phyloP scores from a whole-genome alignment of 2,329 filamentous ascomycete species.

The Fusarium concolor region DNA sequence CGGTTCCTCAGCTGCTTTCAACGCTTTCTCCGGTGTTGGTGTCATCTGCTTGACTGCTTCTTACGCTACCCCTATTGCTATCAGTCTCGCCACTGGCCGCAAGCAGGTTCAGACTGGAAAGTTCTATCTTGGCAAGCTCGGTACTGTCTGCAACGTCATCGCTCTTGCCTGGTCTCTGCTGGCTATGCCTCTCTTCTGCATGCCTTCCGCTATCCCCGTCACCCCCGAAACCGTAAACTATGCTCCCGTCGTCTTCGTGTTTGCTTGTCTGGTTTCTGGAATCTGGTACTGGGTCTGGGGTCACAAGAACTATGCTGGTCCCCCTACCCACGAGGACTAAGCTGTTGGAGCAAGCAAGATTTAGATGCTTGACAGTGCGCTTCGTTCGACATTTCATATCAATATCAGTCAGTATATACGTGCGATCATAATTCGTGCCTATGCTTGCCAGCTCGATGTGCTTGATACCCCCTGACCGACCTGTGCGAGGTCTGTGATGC shows the following conservation, averaged over 20 bases:
- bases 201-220: slow-evolving; percentile 74
- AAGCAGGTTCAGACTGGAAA: slow-evolving; percentile 66
- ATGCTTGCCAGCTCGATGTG: slow-evolving; percentile 11
- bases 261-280: slow-evolving; percentile 69
- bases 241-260: slow-evolving; percentile 79
- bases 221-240: slow-evolving; percentile 74
- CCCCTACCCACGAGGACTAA: slow-evolving; percentile 60
- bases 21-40: slow-evolving; percentile 76
- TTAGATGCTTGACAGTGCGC: slow-evolving; percentile 27
- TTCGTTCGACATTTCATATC: slow-evolving; percentile 20
- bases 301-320: slow-evolving; percentile 74
- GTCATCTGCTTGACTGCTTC: slow-evolving; percentile 77
- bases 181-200: slow-evolving; percentile 79
- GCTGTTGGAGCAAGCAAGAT: not conserved
- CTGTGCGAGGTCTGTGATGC: not conserved
- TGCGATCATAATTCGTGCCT: slow-evolving; percentile 16
- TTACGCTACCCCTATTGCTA: slow-evolving; percentile 74
- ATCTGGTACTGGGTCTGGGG: slow-evolving; percentile 78
- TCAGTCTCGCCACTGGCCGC: slow-evolving; percentile 71
- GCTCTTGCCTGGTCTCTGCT: slow-evolving; percentile 75
- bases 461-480: slow-evolving; percentile 27
- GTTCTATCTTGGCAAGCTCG: slow-evolving; percentile 72
- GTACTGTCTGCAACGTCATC: slow-evolving; percentile 71
- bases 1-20: slow-evolving; percentile 76
- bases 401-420: slow-evolving; percentile 20